Conservation (phyloP, 1,284 basidiomycete species). For the Phylloporus gajari region DNA sequence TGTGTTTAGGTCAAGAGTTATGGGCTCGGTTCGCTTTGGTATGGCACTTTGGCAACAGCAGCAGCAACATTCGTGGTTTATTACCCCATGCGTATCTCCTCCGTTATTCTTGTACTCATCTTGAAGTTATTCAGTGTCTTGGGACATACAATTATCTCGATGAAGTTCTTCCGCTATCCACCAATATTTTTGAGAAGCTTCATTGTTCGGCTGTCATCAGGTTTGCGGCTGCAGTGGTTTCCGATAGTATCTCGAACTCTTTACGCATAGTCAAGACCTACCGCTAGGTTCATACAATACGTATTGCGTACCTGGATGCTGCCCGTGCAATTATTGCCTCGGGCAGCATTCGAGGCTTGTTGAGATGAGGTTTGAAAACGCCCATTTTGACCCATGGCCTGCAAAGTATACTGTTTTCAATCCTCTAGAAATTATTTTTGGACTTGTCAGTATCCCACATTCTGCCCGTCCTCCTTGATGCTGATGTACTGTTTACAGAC, state of each 20-base stretch:
- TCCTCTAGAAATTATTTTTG: constrained; percentile 87
- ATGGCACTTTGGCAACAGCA: no score
- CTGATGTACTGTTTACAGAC: neutral
- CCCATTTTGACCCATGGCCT: constrained; percentile 86
- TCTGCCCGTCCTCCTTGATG: no score
- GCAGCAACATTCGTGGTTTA: no score
- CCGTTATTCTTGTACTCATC: constrained; percentile 1
- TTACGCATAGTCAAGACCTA: constrained; percentile 94
- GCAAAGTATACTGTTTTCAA: constrained; percentile 86
- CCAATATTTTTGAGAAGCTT: constrained; percentile 68
- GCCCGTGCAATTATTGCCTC: constrained; percentile 71
- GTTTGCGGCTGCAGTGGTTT: constrained; percentile 82
- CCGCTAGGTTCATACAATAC: constrained; percentile 84
- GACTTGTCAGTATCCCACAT: constrained; percentile 70
- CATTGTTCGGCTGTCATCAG: constrained; percentile 86
- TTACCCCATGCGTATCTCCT: constrained; percentile 55
- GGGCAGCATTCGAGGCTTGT: constrained; percentile 74
- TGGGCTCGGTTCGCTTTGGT: no score
- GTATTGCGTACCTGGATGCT: constrained; percentile 78
- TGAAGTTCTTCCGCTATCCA: constrained; percentile 66
- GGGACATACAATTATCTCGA: constrained; percentile 86
- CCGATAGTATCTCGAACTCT: constrained; percentile 86
- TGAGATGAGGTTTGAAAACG: constrained; percentile 87
- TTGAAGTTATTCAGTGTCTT: constrained; percentile 64
- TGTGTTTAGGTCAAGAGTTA: constrained; percentile 70